Conservation (phyloP, 495 filamentous ascomycete genomes). For the Elaphomyces granulatus region DNA sequence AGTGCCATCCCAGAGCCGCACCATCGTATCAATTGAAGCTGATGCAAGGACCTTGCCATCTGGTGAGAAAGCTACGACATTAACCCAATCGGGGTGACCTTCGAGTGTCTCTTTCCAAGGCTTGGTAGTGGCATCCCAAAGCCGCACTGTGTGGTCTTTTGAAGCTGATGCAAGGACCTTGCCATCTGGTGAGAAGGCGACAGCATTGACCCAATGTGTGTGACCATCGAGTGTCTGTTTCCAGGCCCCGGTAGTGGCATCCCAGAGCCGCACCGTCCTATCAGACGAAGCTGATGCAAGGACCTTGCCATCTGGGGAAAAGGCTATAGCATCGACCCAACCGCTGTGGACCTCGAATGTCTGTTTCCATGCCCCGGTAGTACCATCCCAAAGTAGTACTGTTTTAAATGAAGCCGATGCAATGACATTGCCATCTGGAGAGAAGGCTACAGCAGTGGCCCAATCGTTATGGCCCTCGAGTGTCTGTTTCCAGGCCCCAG, state of each 20-base stretch:
- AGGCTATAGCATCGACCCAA: slow-evolving; percentile 8
- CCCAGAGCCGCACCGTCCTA: slow-evolving; percentile 6
- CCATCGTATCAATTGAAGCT: not conserved
- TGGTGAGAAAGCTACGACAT: slow-evolving; percentile 2
- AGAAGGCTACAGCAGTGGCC: slow-evolving; percentile 1
- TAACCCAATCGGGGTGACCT: slow-evolving; percentile 1
- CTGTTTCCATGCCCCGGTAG: slow-evolving; percentile 1
- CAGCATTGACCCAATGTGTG: slow-evolving; percentile 7
- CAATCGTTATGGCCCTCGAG: slow-evolving; percentile 4
- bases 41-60: slow-evolving; percentile 2
- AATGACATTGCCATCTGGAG: slow-evolving; percentile 1
- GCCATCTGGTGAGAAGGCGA: slow-evolving; percentile 8
- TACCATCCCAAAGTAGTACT: slow-evolving; percentile 5
- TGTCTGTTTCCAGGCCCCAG: slow-evolving; percentile 6
- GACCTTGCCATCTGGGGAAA: slow-evolving; percentile 11
- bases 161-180: slow-evolving; percentile 9
- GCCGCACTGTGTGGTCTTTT: slow-evolving; percentile 7
- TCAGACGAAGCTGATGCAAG: slow-evolving; percentile 4
- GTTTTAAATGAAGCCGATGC: slow-evolving; percentile 2
- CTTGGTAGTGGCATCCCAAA: slow-evolving; percentile 14
- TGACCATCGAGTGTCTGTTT: slow-evolving; percentile 8
- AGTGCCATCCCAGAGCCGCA: slow-evolving; percentile 4
- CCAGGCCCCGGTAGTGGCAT: slow-evolving; percentile 2
- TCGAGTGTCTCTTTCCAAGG: slow-evolving; percentile 4
- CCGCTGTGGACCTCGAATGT: slow-evolving; percentile 8